Evolutionary conservation across 148 eudicot species (phyloP).

Genomic region (Simmondsia chinensis): DNA sequence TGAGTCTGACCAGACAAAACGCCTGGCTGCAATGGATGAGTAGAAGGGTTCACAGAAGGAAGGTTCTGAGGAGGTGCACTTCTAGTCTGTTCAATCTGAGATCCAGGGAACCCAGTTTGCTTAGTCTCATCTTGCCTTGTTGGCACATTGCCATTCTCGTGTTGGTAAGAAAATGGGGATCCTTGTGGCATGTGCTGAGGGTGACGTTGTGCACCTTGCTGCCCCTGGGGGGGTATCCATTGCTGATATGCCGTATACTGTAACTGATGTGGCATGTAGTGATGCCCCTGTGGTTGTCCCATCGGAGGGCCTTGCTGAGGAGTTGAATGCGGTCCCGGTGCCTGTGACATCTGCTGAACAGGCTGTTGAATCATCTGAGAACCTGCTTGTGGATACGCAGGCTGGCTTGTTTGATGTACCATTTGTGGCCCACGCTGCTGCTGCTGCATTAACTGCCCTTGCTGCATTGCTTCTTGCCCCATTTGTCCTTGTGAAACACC

Average conservation of each 20-base stretch:
- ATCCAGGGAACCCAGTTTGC: constrained; percentile 29
- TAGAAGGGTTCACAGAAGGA: constrained; percentile 23
- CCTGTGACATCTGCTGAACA: constrained; percentile 30
- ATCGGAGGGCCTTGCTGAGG: constrained; percentile 35
- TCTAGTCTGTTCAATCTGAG: constrained; percentile 37
- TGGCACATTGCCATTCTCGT: constrained; percentile 38
- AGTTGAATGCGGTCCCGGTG: constrained; percentile 31
- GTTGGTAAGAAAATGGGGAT: constrained; percentile 39
- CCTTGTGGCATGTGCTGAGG: constrained; percentile 47
- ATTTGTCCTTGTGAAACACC: constrained; percentile 20
- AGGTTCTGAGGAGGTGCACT: constrained; percentile 25
- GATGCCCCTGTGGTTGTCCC: constrained; percentile 52
- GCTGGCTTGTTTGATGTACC: constrained; percentile 32
- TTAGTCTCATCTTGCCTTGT: constrained; percentile 50
- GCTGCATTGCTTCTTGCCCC: constrained; percentile 32
- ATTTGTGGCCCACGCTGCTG: constrained; percentile 34
- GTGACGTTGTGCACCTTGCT: constrained; percentile 37
- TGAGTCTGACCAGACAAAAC: constrained; percentile 36
- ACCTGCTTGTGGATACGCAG: constrained; percentile 28
- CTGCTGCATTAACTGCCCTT: constrained; percentile 31
- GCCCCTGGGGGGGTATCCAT: constrained; percentile 35
- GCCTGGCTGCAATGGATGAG: constrained; percentile 33
- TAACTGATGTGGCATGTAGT: constrained; percentile 38
- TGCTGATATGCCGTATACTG: constrained; percentile 52
- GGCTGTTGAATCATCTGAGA: constrained; percentile 36